Percentiles rank a stretch among this genome's conserved stretches.
These are phyloP conservation scores for Apiotrichum mycotoxinovorans DNA, from an alignment of 1,284 basidiomycete genomes.

Conservation along the genomic window DNA sequence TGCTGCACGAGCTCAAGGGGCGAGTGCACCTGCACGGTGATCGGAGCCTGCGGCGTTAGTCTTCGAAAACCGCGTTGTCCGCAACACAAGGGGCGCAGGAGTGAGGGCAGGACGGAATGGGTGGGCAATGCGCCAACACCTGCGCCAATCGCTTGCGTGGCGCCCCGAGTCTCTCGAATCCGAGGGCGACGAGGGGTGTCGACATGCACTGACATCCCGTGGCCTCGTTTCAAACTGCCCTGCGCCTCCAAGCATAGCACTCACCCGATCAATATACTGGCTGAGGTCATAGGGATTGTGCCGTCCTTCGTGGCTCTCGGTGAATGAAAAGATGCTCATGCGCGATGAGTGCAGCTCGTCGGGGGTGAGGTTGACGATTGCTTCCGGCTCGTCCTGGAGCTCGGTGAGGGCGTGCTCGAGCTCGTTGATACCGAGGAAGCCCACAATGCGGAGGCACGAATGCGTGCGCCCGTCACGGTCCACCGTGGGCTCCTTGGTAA, in stretches of 20 bases:
- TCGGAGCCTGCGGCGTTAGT: constrained; percentile 61
- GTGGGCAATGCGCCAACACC: no score
- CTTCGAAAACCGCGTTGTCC: not conserved
- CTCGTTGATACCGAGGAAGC: constrained; percentile 87
- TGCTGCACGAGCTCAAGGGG: constrained; percentile 86
- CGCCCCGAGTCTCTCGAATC: no score
- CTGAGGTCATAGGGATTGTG: constrained; percentile 77
- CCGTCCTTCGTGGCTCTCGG: constrained; percentile 36
- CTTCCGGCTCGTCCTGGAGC: constrained; percentile 68
- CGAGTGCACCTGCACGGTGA: constrained; percentile 75
- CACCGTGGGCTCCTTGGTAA: constrained; percentile 55
- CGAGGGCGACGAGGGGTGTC: no score
- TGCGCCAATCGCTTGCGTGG: no score
- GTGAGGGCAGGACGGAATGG: not conserved
- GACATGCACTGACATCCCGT: not conserved
- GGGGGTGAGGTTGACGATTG: constrained; percentile 62
- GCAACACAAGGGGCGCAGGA: not conserved
- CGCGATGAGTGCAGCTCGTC: constrained; percentile 28
- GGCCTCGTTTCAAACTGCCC: not conserved
- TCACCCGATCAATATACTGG: constrained; percentile 81
- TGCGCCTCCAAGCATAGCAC: constrained; percentile 20
- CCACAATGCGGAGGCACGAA: constrained; percentile 63
- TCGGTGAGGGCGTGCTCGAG: constrained; percentile 78
- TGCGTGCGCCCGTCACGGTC: constrained; percentile 28
- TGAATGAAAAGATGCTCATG: constrained; percentile 43